These are phyloP conservation scores for Apiotrichum domesticum DNA, from an alignment of 1,284 basidiomycete species.

Conservation along the genomic window DNA sequence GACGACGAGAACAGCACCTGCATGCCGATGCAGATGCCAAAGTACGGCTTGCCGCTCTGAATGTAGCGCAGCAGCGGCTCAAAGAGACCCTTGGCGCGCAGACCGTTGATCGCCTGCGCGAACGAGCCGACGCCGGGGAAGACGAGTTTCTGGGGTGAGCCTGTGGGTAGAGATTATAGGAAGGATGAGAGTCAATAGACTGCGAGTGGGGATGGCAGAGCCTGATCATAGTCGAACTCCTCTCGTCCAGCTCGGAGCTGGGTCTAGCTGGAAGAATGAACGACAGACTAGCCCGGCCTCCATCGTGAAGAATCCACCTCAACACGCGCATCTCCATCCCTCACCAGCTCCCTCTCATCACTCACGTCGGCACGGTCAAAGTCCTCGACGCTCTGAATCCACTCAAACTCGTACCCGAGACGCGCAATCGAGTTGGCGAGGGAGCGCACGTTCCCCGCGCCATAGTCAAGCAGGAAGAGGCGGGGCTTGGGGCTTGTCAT, in stretches of 20 bases:
- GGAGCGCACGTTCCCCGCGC: slow-evolving; percentile 82
- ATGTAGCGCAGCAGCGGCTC: slow-evolving; percentile 81
- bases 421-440: slow-evolving; percentile 86
- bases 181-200: not conserved
- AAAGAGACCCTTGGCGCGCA: slow-evolving; percentile 66
- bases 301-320: too few relatives aligned
- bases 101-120: slow-evolving; percentile 74
- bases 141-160: slow-evolving; percentile 66
- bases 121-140: slow-evolving; percentile 99
- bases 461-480: slow-evolving; percentile 89
- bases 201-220: too few relatives aligned
- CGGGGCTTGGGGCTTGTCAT: slow-evolving; percentile 22
- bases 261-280: too few relatives aligned
- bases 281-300: too few relatives aligned
- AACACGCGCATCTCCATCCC: too few relatives aligned
- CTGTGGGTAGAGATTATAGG: not conserved
- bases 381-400: slow-evolving; percentile 80
- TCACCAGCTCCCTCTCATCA: slow-evolving; percentile 20
- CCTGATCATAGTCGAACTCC: too few relatives aligned
- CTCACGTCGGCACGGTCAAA: slow-evolving; percentile 84
- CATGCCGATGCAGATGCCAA: slow-evolving; percentile 98
- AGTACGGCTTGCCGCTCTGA: slow-evolving; percentile 83
- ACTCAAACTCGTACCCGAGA: slow-evolving; percentile 83
- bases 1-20: slow-evolving; percentile 89
- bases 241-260: too few relatives aligned